phyloP scores from a whole-genome alignment of 2,329 filamentous ascomycete species.

The Xylariales sp. region DNA sequence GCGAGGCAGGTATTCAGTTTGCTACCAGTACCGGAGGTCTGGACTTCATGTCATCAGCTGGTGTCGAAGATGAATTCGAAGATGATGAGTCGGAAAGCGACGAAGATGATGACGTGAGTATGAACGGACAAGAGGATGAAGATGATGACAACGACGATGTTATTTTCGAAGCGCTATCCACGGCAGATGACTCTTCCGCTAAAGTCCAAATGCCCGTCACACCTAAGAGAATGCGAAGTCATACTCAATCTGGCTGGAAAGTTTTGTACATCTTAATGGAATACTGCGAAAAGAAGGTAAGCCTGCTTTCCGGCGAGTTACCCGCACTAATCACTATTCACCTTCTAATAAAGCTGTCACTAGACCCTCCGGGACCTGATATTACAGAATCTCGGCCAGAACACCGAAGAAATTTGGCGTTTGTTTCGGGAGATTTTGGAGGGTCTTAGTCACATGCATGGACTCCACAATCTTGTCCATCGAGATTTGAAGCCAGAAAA shows the following conservation, averaged over 20 bases:
- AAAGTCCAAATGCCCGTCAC: constrained; percentile 15
- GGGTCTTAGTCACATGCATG: constrained; percentile 84
- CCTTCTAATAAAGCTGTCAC: constrained; percentile 11
- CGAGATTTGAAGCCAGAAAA: constrained; percentile 97
- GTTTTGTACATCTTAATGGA: constrained; percentile 98
- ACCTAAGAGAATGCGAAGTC: constrained; percentile 23
- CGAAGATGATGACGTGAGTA: constrained; percentile 32
- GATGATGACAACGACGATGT: constrained; percentile 39
- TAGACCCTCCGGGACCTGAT: constrained; percentile 86
- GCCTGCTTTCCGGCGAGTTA: too few relatives aligned
- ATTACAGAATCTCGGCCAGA: constrained; percentile 65
- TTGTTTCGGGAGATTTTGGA: constrained; percentile 88
- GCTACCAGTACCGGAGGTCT: constrained; percentile 72
- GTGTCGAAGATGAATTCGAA: constrained; percentile 73
- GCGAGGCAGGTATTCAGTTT: constrained; percentile 50
- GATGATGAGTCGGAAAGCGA: constrained; percentile 45
- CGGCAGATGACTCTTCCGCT: constrained; percentile 12
- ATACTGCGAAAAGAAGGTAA: constrained; percentile 84
- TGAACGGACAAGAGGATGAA: too few relatives aligned
- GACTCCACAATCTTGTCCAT: constrained; percentile 79
- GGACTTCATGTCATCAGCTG: constrained; percentile 88
- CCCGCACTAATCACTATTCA: not conserved
- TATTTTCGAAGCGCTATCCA: constrained; percentile 25
- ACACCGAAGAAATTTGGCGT: constrained; percentile 78
- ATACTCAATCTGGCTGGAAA: constrained; percentile 56